These are phyloP conservation scores for Phlebopus sp. DNA, from an alignment of 1,284 basidiomycete species.

Conservation along the genomic window DNA sequence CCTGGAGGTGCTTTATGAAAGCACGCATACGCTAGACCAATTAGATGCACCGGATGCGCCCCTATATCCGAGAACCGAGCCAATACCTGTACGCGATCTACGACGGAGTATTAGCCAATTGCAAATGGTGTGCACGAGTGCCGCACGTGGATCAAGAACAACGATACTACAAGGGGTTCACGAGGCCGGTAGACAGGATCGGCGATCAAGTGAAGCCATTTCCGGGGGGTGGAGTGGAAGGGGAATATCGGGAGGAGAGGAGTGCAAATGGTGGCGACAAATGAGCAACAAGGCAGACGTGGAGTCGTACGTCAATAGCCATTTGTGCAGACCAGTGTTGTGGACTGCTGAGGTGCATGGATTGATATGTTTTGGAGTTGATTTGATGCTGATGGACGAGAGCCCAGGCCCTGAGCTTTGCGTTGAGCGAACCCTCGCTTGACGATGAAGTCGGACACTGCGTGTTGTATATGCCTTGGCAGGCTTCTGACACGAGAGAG, in stretches of 20 bases:
- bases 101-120: conserved; percentile 56
- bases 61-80: conserved; percentile 38
- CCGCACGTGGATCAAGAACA: conserved; percentile 31
- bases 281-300: conserved; percentile 39
- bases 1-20: conserved; percentile 41
- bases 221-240: conserved; percentile 31
- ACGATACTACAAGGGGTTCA: conserved; percentile 21
- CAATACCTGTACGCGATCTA: conserved; percentile 48
- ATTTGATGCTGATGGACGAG: conserved; percentile 10
- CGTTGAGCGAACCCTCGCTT: conserved; percentile 32
- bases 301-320: conserved; percentile 56
- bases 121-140: conserved; percentile 47
- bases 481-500: conserved; percentile 14
- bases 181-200: conserved; percentile 28
- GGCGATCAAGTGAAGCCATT: conserved; percentile 33
- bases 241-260: conserved; percentile 15
- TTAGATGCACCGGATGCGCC: conserved; percentile 33
- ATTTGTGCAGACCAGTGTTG: conserved; percentile 39
- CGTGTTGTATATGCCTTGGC: conserved; percentile 40
- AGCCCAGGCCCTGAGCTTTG: conserved; percentile 37
- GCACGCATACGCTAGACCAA: conserved; percentile 14
- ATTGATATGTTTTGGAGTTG: neutral
- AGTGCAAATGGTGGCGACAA: conserved; percentile 25
- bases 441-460: conserved; percentile 63
- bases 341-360: conserved; percentile 45